Evolutionary conservation across 306 rosid species (phyloP), one percentile per base, ranked within the genome.

Genomic region (Ammopiptanthus mongolicus): DNA sequence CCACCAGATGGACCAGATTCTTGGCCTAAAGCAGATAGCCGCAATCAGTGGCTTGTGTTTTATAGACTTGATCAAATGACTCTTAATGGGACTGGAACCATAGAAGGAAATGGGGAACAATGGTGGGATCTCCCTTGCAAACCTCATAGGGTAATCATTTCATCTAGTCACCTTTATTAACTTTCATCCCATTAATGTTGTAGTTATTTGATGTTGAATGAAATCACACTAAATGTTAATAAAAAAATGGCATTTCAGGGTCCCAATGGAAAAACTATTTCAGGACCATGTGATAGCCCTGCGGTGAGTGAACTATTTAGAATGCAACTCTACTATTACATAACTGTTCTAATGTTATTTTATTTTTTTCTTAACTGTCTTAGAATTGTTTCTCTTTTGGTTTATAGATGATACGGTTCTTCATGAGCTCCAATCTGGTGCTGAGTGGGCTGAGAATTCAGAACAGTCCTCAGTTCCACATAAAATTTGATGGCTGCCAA

Each of bases 71-170:
- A 90, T 88, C 90, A 85, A 10, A 87, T 96, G 91, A 90, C 88
- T 55, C 78, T 96, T 61, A 92, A 81, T 23, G 99, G 99, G 13
- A 87, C 74, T n/a, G 99, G 99, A 80, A 92, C 79, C 67, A 86
- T 96, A 48, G 93, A 96, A 88, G 99, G 99, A 56, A 96, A 91
- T 58, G 99, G 99, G 3, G 97, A 89, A 51, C 82, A 89, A 46
- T 96, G 99, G 98, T 96, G 99, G 99, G 96, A 88, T 9, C 90
- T 96, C 52, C 97, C 99, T 28, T 96, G 99, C 87, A 96, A 96
- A 78, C 99, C 99, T 79, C 99, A 96, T 76, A 66, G 96, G 97
- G 99, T 96, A 85, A 68, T 69, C 58, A 13, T 8, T 22, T 5
- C 29, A 13, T 61, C 41, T 33, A n/a, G 39, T 36, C 8, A 66